A percentile compares a stretch with the other conserved stretches of the same genome.
Conservation (phyloP, 805 yeast genomes). For the Lipomyces kockii region DNA sequence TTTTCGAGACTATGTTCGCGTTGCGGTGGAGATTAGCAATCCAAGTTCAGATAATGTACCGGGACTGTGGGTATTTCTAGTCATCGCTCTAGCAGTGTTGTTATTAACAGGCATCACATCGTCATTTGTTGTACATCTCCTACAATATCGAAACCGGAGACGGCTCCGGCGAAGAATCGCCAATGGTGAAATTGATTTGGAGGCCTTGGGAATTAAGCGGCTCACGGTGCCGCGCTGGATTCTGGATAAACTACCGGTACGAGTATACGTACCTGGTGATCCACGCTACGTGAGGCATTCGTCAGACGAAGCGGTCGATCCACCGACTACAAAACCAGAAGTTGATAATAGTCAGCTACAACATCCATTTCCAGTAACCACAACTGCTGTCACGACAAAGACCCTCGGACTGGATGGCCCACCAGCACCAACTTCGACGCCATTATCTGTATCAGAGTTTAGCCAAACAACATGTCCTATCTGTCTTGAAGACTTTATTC, state of each 20-base stretch:
- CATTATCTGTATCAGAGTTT: slow-evolving; percentile 13
- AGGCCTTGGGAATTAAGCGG: slow-evolving; percentile 31
- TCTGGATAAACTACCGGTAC: slow-evolving; percentile 28
- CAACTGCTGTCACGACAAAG: not conserved
- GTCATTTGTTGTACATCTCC: slow-evolving; percentile 17
- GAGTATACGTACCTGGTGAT: slow-evolving; percentile 33
- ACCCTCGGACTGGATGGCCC: not conserved
- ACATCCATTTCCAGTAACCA: not conserved
- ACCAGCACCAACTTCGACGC: slow-evolving; percentile 2
- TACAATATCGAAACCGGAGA: slow-evolving; percentile 27
- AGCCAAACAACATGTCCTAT: slow-evolving; percentile 61
- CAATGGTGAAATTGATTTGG: slow-evolving; percentile 34
- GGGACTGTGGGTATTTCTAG: slow-evolving; percentile 32
- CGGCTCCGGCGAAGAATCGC: slow-evolving; percentile 28
- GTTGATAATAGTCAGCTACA: not conserved
- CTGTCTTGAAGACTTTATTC: slow-evolving; percentile 70
- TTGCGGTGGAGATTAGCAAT: slow-evolving; percentile 25
- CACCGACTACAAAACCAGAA: not conserved
- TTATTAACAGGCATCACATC: slow-evolving; percentile 8
- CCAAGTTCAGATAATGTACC: slow-evolving; percentile 15
- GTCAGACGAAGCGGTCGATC: slow-evolving; percentile 3
- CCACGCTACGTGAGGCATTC: slow-evolving; percentile 1
- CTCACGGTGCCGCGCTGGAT: slow-evolving; percentile 34
- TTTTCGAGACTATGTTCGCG: slow-evolving; percentile 35
- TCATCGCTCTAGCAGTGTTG: slow-evolving; percentile 31